Evolutionary conservation across 2,329 filamentous ascomycete genomes (phyloP), one percentile per base, ranked within the genome.

Genomic region (Penicillium sp.): DNA sequence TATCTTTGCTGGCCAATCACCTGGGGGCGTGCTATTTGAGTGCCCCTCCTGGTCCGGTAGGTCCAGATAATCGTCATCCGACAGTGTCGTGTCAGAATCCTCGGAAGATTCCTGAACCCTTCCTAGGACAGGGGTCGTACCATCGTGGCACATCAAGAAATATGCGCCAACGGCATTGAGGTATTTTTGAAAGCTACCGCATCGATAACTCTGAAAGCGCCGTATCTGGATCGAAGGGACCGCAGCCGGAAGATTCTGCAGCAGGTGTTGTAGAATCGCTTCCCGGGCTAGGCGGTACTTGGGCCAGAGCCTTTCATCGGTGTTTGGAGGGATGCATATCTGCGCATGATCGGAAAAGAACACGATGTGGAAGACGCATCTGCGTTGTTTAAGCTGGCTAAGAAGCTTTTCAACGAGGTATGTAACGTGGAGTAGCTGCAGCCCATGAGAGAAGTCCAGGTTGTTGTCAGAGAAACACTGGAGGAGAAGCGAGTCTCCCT

Each of bases 111-210:
- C 38, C 14, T 12, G 16, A 42, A 42, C 16, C 2, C 38, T 42
- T 42, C 18, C 38, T 7, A 42, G 38, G 38, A 20, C 8, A 16
- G 30, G 30, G 9, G 24, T 40, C n/a, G 14, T 35, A 14, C 16
- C 23, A 26, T 90, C 85, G 61, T 89, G 85, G 52, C 81, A 83
- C 75, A 91, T 81, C 52, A 90, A 71, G 62, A 91, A 89, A 65
- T 88, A 85, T 3, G 85, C 74, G 0, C 83, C 79, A 23, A 79
- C 77, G 1, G 67, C 65, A 2, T 73, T 61, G 1, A 89, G 71
- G 63, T 89, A 88, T 1, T 77, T 63, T 5, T 68, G 59, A 62
- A 89, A 91, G 0, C 72, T 73, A 0, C 68, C 50, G 42, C 79
- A 47, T n/a, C 18, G 18, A 24, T 46, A 57, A 4, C 26, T 26